Evolutionary conservation across 768 basidiomycete species (phyloP).

Genomic region (Candolleomyces efflorescens): DNA sequence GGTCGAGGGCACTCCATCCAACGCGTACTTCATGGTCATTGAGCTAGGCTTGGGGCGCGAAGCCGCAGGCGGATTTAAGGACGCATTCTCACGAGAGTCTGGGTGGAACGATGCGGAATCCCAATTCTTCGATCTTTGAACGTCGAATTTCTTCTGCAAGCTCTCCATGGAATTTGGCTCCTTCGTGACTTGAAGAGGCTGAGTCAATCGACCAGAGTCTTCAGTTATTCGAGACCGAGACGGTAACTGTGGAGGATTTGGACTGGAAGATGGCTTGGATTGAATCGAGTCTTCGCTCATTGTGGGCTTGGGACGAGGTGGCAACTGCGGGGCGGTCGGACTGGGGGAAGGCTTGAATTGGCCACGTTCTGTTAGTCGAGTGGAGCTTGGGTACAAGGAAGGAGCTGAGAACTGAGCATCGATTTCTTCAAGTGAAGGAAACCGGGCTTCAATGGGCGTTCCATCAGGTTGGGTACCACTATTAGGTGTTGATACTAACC

Average conservation of each 20-base stretch:
- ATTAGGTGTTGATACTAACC: slow-evolving; percentile 20
- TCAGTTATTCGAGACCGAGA: slow-evolving; percentile 1
- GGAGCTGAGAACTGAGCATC: slow-evolving; percentile 41
- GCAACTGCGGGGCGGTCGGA: background rate
- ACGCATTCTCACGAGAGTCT: background rate
- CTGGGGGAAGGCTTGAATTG: background rate
- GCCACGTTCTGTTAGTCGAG: background rate
- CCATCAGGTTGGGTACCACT: slow-evolving; percentile 26
- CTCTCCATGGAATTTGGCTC: background rate
- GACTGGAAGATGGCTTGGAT: background rate
- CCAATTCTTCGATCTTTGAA: background rate
- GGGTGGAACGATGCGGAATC: background rate
- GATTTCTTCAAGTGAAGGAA: slow-evolving; percentile 84
- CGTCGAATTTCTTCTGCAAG: slow-evolving; percentile 6
- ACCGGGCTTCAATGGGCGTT: slow-evolving; percentile 63
- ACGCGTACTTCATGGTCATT: slow-evolving; percentile 6
- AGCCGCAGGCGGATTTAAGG: background rate
- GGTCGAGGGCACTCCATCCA: slow-evolving; percentile 1
- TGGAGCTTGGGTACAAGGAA: slow-evolving; percentile 20
- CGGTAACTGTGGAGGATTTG: slow-evolving; percentile 9
- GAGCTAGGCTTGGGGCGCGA: background rate
- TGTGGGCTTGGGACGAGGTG: background rate
- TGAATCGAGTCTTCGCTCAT: background rate
- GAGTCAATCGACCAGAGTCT: background rate
- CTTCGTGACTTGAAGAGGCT: background rate